phyloP scores from a whole-genome alignment of 148 eudicot genomes.

The Limonium bicolor region DNA sequence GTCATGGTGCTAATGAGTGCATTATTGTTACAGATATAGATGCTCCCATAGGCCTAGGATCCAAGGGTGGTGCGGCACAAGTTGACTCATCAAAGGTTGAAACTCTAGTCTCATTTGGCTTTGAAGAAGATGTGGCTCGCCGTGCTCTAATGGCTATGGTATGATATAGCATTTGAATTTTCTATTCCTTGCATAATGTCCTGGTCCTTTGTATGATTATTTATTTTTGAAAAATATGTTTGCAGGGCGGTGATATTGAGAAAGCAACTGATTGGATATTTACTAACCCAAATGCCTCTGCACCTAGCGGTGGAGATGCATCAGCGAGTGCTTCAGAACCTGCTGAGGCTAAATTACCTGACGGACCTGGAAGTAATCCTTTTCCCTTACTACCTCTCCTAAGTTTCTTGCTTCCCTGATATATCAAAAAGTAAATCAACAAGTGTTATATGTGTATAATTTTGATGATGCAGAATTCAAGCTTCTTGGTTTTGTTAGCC shows the following conservation, averaged over 20 bases:
- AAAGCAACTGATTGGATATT: constrained; percentile 98
- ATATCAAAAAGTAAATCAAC: too few relatives aligned
- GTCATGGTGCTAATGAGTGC: neutral
- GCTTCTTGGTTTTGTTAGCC: constrained; percentile 81
- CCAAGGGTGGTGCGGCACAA: constrained; percentile 21
- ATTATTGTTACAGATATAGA: constrained; percentile 52
- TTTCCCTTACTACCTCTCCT: constrained; percentile 7
- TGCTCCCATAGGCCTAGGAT: constrained; percentile 41
- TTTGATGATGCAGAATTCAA: constrained; percentile 39
- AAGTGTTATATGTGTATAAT: neutral
- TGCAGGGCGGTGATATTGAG: constrained; percentile 83
- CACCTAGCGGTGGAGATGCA: constrained; percentile 49
- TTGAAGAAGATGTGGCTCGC: constrained; percentile 62
- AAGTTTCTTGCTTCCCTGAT: neutral
- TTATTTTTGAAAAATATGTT: neutral
- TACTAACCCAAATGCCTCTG: constrained; percentile 36
- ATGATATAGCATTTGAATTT: constrained; percentile 1
- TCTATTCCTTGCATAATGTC: too few relatives aligned
- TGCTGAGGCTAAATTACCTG: constrained; percentile 52
- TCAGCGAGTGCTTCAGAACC: constrained; percentile 23
- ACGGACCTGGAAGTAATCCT: constrained; percentile 96
- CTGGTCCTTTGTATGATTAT: too few relatives aligned
- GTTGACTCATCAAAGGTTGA: constrained; percentile 68
- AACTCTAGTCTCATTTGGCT: constrained; percentile 70
- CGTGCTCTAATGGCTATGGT: constrained; percentile 70